Evolutionary conservation across 495 filamentous ascomycete species (phyloP).

Genomic region (Penicillium herquei): DNA sequence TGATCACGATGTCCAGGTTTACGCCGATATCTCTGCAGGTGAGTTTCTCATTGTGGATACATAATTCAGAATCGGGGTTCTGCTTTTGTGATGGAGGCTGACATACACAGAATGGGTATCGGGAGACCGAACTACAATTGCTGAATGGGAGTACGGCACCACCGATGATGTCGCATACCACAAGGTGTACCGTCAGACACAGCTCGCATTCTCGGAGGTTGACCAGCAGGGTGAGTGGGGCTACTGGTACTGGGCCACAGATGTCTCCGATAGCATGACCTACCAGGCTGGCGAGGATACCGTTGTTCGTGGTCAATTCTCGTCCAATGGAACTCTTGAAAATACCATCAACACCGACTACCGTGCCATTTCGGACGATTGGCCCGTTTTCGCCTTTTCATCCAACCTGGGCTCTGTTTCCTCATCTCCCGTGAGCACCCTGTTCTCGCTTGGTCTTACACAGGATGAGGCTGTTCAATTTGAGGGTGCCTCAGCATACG

Average conservation of each 20-base stretch:
- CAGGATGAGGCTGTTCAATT: conserved; percentile 56
- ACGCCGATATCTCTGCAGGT: conserved; percentile 62
- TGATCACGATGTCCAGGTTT: conserved; percentile 55
- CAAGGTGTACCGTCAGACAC: conserved; percentile 50
- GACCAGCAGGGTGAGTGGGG: conserved; percentile 60
- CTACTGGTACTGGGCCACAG: conserved; percentile 56
- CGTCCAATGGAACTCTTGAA: conserved; percentile 37
- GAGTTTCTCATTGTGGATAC: conserved; percentile 12
- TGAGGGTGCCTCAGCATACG: conserved; percentile 35
- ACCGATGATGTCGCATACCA: conserved; percentile 50
- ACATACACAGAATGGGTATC: conserved; percentile 53
- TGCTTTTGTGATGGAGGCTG: too few species aligned
- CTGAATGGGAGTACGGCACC: conserved; percentile 54
- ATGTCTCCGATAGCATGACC: conserved; percentile 33
- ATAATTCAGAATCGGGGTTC: too few species aligned
- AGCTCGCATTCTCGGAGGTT: conserved; percentile 52
- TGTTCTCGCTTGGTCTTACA: conserved; percentile 54
- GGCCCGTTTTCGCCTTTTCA: conserved; percentile 57
- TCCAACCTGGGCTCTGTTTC: conserved; percentile 49
- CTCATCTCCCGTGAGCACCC: conserved; percentile 29
- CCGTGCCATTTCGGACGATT: conserved; percentile 49
- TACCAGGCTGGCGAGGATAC: conserved; percentile 51
- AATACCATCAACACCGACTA: conserved; percentile 51
- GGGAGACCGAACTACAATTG: conserved; percentile 48
- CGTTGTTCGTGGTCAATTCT: conserved; percentile 50